Percentiles rank a stretch among this genome's conserved stretches.
These are phyloP conservation scores for Linnemannia elongata DNA, from an alignment of 192 early-diverging fungal species.

Conservation along the genomic window DNA sequence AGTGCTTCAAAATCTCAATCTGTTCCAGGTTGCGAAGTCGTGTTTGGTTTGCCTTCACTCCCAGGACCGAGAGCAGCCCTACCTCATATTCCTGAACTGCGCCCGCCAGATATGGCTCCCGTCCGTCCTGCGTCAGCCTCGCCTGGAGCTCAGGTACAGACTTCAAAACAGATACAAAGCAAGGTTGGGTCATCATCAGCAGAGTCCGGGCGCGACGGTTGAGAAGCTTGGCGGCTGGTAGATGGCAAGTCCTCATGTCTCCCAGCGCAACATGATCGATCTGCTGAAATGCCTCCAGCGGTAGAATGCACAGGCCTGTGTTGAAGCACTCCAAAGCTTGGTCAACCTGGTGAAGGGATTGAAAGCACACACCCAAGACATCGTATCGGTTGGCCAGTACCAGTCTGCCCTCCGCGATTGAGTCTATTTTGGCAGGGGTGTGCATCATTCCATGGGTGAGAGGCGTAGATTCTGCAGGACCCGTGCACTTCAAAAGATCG, in stretches of 20 bases:
- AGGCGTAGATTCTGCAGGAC: background rate
- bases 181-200: conserved; percentile 19
- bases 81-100: conserved; percentile 45
- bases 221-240: conserved; percentile 39
- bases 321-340: conserved; percentile 27
- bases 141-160: conserved; percentile 15
- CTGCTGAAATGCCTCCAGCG: conserved; percentile 15
- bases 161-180: conserved; percentile 7
- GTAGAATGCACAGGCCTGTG: conserved; percentile 22
- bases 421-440: background rate
- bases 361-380: conserved; percentile 38
- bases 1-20: conserved; percentile 27
- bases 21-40: conserved; percentile 18
- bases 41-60: conserved; percentile 23
- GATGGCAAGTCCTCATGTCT: conserved; percentile 10
- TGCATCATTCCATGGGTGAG: background rate
- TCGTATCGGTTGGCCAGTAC: conserved; percentile 44
- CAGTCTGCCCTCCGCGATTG: background rate
- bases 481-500: background rate
- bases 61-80: conserved; percentile 22
- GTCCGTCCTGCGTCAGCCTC: conserved; percentile 14
- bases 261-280: conserved; percentile 9
- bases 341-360: conserved; percentile 11
- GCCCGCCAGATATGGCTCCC: conserved; percentile 22
- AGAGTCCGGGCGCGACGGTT: conserved; percentile 23